Conservation (phyloP, 495 filamentous ascomycete genomes). For the Astrothelium subdiscretum region DNA sequence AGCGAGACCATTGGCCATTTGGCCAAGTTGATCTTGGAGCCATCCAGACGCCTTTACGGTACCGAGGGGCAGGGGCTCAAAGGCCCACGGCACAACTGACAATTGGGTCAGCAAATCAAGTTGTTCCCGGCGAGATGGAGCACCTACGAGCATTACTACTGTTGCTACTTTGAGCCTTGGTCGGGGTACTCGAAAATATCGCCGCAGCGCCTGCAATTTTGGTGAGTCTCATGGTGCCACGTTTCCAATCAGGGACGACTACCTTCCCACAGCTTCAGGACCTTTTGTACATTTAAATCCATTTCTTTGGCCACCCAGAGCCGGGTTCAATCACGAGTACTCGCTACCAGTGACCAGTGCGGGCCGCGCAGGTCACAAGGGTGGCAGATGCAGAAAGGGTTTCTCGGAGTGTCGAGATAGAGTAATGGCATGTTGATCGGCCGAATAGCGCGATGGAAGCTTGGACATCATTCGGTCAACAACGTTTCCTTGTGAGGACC, state of each 20-base stretch:
- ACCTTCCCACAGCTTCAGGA: neutral
- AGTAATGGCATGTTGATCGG: neutral
- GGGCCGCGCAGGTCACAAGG: neutral
- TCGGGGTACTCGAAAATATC: neutral
- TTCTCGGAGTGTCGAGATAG: neutral
- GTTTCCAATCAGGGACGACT: neutral
- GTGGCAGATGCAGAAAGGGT: neutral
- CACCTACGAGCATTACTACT: neutral
- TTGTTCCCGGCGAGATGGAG: neutral
- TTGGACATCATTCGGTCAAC: neutral
- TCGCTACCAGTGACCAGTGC: neutral
- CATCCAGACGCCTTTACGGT: slow-evolving; percentile 48
- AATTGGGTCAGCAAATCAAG: neutral
- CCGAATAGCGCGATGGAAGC: neutral
- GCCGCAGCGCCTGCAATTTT: neutral
- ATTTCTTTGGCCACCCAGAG: neutral
- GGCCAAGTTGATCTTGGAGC: slow-evolving; percentile 44
- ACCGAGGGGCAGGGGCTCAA: slow-evolving; percentile 43
- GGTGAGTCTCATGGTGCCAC: neutral
- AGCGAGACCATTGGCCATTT: slow-evolving; percentile 44
- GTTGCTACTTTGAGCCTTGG: neutral
- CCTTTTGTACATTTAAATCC: neutral
- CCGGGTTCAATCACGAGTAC: neutral
- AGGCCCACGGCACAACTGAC: slow-evolving; percentile 30
- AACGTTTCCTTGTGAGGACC: neutral